Conservation (phyloP, 2,329 filamentous ascomycete genomes). For the Mycosphaerella sp. region DNA sequence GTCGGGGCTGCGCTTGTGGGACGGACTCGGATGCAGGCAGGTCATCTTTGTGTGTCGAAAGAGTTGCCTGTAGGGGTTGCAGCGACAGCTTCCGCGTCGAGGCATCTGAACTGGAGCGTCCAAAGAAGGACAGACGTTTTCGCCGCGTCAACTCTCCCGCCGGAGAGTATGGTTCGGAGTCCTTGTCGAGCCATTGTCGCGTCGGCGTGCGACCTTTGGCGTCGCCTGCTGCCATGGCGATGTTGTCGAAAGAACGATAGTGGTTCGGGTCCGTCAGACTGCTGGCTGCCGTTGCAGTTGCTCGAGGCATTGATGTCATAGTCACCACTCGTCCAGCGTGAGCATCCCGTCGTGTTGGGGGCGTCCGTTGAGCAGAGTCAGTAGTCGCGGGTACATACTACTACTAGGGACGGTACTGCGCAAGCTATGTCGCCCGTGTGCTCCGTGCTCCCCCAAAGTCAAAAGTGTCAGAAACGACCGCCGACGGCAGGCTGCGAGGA, state of each 20-base stretch:
- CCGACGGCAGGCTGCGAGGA: not conserved
- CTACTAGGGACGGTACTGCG: too few relatives aligned
- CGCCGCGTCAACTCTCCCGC: slow-evolving; percentile 15
- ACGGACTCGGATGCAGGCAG: not conserved
- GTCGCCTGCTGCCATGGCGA: slow-evolving; percentile 8
- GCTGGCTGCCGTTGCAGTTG: slow-evolving; percentile 1
- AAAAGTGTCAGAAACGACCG: too few relatives aligned
- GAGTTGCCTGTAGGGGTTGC: slow-evolving; percentile 14
- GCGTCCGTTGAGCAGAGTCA: slow-evolving; percentile 6
- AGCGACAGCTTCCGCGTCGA: slow-evolving; percentile 12
- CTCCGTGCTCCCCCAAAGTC: too few relatives aligned
- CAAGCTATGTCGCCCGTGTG: not conserved
- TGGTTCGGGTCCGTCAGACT: slow-evolving; percentile 6
- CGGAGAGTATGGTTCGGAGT: slow-evolving; percentile 11
- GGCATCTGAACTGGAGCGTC: slow-evolving; percentile 22
- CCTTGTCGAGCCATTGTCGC: slow-evolving; percentile 11
- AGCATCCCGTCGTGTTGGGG: slow-evolving; percentile 10
- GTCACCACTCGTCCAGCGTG: slow-evolving; percentile 7
- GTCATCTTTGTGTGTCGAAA: slow-evolving; percentile 7
- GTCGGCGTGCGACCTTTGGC: slow-evolving; percentile 6
- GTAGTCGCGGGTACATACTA: slow-evolving; percentile 13
- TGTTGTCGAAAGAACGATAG: slow-evolving; percentile 6
- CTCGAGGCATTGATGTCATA: slow-evolving; percentile 13
- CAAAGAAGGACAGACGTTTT: slow-evolving; percentile 27
- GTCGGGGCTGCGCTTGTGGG: slow-evolving; percentile 8